Conservation (phyloP, 805 yeast species). For the Nematodospora valgi region DNA sequence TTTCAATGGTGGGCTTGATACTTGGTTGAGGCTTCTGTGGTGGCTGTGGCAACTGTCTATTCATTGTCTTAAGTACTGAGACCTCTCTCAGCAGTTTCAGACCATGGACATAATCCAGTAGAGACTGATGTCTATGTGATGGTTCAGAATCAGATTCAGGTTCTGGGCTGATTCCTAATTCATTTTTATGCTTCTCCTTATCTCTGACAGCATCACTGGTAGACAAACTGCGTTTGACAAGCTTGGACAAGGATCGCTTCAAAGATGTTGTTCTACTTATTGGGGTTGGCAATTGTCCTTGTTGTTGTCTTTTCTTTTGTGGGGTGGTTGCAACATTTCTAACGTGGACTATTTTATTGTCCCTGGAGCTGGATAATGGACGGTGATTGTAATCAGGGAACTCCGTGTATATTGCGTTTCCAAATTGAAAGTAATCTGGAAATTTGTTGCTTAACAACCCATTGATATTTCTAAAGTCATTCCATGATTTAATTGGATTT, state of each 20-base stretch:
- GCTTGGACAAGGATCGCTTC: slow-evolving; percentile 5
- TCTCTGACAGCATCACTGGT: slow-evolving; percentile 4
- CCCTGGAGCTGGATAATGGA: slow-evolving; percentile 10
- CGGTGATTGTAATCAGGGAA: slow-evolving; percentile 7
- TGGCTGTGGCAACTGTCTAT: no score
- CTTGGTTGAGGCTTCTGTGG: no score
- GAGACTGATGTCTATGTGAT: slow-evolving; percentile 5
- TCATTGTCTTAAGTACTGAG: no score
- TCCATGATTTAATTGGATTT: slow-evolving; percentile 11
- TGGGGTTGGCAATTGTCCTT: neutral
- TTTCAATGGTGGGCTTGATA: no score
- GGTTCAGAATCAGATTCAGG: no score
- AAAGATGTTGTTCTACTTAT: neutral
- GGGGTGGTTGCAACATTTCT: neutral
- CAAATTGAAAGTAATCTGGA: slow-evolving; percentile 3
- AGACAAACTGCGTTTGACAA: slow-evolving; percentile 6
- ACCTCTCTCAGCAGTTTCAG: no score
- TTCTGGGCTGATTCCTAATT: no score
- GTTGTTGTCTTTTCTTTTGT: neutral
- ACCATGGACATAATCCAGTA: no score
- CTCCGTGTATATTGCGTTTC: slow-evolving; percentile 2
- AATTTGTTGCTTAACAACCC: slow-evolving; percentile 6
- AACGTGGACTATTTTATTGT: slow-evolving; percentile 9
- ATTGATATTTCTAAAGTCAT: slow-evolving; percentile 12
- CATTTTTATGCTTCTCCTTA: neutral